phyloP scores from a whole-genome alignment of 1,284 basidiomycete genomes.

The Boletus sp. region DNA sequence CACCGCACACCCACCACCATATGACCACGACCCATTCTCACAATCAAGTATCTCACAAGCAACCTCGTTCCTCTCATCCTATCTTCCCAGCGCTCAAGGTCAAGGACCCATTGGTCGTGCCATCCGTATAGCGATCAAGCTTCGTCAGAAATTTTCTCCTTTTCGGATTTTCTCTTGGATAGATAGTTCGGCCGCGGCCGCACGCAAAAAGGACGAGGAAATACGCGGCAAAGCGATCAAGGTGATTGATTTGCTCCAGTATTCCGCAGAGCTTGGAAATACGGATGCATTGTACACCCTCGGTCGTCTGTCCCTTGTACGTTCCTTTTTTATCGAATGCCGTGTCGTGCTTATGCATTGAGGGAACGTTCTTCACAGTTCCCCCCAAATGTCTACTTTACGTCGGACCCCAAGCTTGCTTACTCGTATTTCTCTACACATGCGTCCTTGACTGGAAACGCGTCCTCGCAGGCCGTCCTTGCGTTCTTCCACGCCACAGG shows the following conservation, averaged over 20 bases:
- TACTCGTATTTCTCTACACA: conserved; percentile 62
- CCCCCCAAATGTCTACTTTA: conserved; percentile 65
- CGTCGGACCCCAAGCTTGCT: conserved; percentile 57
- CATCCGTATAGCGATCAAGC: conserved; percentile 60
- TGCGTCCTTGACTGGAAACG: conserved; percentile 68
- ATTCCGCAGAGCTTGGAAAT: conserved; percentile 78
- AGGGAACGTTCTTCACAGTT: conserved; percentile 45
- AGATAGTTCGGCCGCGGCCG: conserved; percentile 42
- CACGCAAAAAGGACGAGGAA: conserved; percentile 61
- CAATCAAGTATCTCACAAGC: conserved; percentile 38
- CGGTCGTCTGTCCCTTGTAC: conserved; percentile 62
- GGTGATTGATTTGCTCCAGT: conserved; percentile 71
- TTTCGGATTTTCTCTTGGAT: conserved; percentile 44
- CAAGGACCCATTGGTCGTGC: conserved; percentile 68
- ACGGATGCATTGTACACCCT: conserved; percentile 71
- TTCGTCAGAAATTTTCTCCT: conserved; percentile 53
- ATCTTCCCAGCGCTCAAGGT: conserved; percentile 66
- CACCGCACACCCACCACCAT: conserved; percentile 54
- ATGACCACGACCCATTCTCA: conserved; percentile 50
- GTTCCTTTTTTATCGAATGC: conserved; percentile 6
- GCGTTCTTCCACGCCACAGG: conserved; percentile 89
- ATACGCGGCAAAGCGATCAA: conserved; percentile 66
- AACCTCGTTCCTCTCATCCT: conserved; percentile 57
- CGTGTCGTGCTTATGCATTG: background rate
- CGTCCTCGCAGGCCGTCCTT: conserved; percentile 79